phyloP scores from a whole-genome alignment of 2,329 filamentous ascomycete species.

The Colletotrichum coccodes region DNA sequence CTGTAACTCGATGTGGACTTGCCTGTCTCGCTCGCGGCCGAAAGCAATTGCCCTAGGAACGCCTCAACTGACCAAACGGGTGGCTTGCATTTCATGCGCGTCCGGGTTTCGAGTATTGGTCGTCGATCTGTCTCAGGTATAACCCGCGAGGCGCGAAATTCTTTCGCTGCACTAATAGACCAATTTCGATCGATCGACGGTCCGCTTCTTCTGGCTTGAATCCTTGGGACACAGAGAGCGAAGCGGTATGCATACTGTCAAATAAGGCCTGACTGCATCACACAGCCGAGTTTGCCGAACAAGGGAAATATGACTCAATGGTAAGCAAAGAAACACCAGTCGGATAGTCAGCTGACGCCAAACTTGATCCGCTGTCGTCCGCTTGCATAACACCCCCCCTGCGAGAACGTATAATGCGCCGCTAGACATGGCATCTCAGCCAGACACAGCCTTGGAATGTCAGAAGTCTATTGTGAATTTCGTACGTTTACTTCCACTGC shows the following conservation, averaged over 20 bases:
- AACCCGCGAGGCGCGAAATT: not conserved
- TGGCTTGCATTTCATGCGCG: not conserved
- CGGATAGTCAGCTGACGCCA: not conserved
- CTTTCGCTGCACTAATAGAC: not conserved
- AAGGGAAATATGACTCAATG: too few relatives aligned
- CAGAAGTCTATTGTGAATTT: not conserved
- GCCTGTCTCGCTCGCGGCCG: not conserved
- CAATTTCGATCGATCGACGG: not conserved
- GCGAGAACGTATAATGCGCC: not conserved
- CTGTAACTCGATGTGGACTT: not conserved
- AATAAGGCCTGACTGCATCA: not conserved
- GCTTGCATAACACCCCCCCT: not conserved
- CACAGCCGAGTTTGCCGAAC: not conserved
- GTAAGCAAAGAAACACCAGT: not conserved
- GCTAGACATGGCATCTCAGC: not conserved
- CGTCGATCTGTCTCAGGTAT: slow-evolving; percentile 12
- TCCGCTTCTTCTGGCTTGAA: not conserved
- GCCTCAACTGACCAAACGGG: not conserved
- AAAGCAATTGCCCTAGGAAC: not conserved
- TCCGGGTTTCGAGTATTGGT: not conserved
- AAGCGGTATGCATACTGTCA: not conserved
- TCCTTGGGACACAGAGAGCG: not conserved
- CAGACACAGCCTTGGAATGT: not conserved
- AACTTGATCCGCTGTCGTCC: not conserved
- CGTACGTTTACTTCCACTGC: not conserved